Percentiles rank a stretch among this genome's conserved stretches.
phyloP scores from a whole-genome alignment of 208 protist species.

The Leishmania guyanensis region DNA sequence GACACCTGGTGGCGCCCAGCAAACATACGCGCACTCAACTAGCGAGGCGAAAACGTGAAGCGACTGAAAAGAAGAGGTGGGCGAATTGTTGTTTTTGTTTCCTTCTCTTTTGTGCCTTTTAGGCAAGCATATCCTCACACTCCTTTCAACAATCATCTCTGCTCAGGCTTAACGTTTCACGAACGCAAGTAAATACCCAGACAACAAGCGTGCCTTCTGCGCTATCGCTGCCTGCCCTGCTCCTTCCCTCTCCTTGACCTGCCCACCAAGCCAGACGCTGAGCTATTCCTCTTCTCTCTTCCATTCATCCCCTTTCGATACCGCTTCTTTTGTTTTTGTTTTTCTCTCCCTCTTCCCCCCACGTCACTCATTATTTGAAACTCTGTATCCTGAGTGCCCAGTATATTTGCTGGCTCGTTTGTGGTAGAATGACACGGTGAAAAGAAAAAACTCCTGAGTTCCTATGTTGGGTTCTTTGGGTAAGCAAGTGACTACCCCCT shows the following conservation, averaged over 20 bases:
- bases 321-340: not conserved
- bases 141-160: not conserved
- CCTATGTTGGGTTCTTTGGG: not conserved
- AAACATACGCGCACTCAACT: not conserved
- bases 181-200: not conserved
- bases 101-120: not conserved
- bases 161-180: not conserved
- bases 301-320: not conserved
- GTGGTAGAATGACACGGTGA: not conserved
- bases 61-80: not conserved
- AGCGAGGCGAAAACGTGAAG: not conserved
- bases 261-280: not conserved
- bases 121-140: constrained; percentile 2
- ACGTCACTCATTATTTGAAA: not conserved
- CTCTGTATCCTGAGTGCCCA: not conserved
- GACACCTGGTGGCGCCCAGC: not conserved
- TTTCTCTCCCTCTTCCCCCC: not conserved
- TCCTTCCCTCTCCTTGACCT: not conserved
- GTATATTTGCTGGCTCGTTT: not conserved
- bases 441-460: not conserved
- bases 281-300: not conserved
- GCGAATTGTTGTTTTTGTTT: not conserved
- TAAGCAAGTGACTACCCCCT: not conserved
- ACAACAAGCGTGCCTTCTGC: not conserved
- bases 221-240: not conserved